Evolutionary conservation across 345 rosid genomes (phyloP).

Genomic region (Anacardium occidentale): DNA sequence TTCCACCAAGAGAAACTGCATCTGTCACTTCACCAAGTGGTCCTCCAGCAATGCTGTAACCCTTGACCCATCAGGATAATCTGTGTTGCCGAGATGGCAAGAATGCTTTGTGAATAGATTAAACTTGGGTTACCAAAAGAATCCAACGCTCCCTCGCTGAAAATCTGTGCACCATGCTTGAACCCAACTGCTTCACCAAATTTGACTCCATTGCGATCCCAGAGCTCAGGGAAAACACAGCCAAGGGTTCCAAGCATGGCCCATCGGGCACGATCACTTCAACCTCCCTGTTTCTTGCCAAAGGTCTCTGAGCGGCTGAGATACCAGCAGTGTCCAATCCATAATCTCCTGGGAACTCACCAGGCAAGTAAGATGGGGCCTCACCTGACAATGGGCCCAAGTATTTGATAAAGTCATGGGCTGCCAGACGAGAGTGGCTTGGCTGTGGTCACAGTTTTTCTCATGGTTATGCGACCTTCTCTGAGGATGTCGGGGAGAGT

Average conservation of each 20-base stretch:
- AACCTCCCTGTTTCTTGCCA: slow-evolving; percentile 22
- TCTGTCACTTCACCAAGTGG: slow-evolving; percentile 11
- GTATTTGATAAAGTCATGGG: slow-evolving; percentile 31
- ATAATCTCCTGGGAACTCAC: slow-evolving; percentile 34
- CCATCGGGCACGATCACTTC: slow-evolving; percentile 22
- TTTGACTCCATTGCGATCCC: slow-evolving; percentile 17
- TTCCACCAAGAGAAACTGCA: slow-evolving; percentile 1
- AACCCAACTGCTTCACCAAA: slow-evolving; percentile 21
- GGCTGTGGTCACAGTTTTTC: slow-evolving; percentile 14
- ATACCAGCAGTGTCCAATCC: slow-evolving; percentile 36
- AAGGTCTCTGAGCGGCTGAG: slow-evolving; percentile 31
- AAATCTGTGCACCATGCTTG: slow-evolving; percentile 17
- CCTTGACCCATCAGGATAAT: slow-evolving; percentile 22
- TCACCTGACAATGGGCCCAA: slow-evolving; percentile 34
- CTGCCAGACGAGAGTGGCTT: slow-evolving; percentile 22
- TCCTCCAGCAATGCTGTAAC: slow-evolving; percentile 18
- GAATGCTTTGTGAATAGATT: slow-evolving; percentile 12
- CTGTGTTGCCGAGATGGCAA: slow-evolving; percentile 16
- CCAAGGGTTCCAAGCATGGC: slow-evolving; percentile 23
- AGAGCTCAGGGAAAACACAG: slow-evolving; percentile 19
- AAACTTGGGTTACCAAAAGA: slow-evolving; percentile 17
- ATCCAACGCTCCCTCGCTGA: slow-evolving; percentile 19
- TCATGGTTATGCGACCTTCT: slow-evolving; percentile 23
- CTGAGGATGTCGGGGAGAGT: slow-evolving; percentile 23
- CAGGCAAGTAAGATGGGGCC: slow-evolving; percentile 26